Conservation (phyloP, 2,329 filamentous ascomycete species). For the Trichoderma simmonsii region DNA sequence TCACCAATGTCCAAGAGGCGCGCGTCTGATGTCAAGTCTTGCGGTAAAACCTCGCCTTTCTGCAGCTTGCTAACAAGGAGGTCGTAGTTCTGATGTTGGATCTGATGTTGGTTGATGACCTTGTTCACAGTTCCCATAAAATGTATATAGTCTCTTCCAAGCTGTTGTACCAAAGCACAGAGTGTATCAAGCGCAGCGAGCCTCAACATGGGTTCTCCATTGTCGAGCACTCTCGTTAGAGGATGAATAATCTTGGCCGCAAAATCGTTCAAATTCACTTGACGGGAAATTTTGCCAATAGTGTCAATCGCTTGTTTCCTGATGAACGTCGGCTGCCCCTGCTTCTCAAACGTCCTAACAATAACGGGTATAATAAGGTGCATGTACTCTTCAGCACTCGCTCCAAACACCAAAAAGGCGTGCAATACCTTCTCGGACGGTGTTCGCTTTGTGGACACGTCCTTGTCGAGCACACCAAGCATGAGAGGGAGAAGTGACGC, state of each 20-base stretch:
- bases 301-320: conserved; percentile 91
- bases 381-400: conserved; percentile 98
- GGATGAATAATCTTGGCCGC: conserved; percentile 96
- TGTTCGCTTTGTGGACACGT: conserved; percentile 68
- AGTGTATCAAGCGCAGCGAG: conserved; percentile 87
- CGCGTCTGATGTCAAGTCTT: conserved; percentile 85
- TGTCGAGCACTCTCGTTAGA: conserved; percentile 75
- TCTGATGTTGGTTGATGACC: conserved; percentile 71
- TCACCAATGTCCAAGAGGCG: conserved; percentile 75
- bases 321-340: conserved; percentile 73
- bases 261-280: conserved; percentile 96
- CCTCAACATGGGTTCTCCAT: conserved; percentile 69
- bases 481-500: conserved; percentile 86
- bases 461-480: conserved; percentile 89
- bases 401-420: conserved; percentile 92
- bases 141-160: conserved; percentile 91
- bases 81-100: conserved; percentile 88
- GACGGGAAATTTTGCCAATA: conserved; percentile 86
- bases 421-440: conserved; percentile 90
- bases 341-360: conserved; percentile 89
- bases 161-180: conserved; percentile 91
- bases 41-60: conserved; percentile 91
- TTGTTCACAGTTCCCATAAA: conserved; percentile 95
- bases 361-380: conserved; percentile 96
- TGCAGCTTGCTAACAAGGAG: conserved; percentile 88